Base-by-base conservation (phyloP, 2,329 filamentous ascomycete species). In the Aspergillus vadensis region DNA sequence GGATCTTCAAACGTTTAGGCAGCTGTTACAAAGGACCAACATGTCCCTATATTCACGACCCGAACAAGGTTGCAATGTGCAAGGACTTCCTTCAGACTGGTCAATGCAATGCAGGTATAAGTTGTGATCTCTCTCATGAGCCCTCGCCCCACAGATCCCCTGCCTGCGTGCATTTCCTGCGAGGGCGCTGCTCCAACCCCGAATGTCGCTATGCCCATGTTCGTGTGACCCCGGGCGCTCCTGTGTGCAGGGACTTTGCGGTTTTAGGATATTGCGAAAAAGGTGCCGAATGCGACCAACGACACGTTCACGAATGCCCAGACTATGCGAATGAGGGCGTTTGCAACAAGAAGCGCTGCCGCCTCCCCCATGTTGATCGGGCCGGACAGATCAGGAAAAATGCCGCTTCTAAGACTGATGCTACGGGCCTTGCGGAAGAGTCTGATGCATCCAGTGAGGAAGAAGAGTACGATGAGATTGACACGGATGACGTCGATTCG, bases 261-360 rank as follows among this genome's bases (percentile, higher is more conserved):
- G 86, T 88, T 57, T 85, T 93, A 71, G 94, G 95, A 56, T 98
- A 92, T 77, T 98, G 95, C 80, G 88, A 90, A 63, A 91, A 90
- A 74, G 95, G 94, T 62, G 83, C 85, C 58, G 78, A 83, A 58
- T 98, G 95, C 78, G 78, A 86, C 62, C 87, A 95, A 65, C 89
- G 92, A 63, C 95, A 99, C 80, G 89, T 94, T 60, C 89, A 90
- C 78, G 94, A 98, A 77, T 98, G 95, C 77, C 94, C 95, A 64
- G 91, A 96, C 75, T 97, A 96, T 81, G 91, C 91, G 84, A 96
- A 97, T 79, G 91, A 86, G 62, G 94, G 94, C 70, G 82, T 83
- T 64, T 99, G 95, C 85, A 88, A 87, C 74, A 87, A 85, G 74
- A 87, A 88, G 77, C 88, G 88, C 67, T 98, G 94, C 82, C 90